phyloP scores from a whole-genome alignment of 257 asterid genomes.

The Forsythia suspensa region DNA sequence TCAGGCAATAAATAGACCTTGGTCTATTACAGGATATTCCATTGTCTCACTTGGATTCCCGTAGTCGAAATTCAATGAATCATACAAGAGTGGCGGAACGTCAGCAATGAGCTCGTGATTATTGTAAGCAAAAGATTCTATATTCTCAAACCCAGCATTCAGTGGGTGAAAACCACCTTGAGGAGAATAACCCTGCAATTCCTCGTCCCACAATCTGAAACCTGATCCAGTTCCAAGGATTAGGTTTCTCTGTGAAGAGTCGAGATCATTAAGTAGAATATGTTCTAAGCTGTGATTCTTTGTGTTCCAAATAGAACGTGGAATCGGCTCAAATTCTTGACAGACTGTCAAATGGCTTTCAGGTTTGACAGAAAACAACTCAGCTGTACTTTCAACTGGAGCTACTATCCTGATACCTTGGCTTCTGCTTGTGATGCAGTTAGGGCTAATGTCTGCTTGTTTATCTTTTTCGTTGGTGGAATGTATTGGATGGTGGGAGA shows the following conservation, averaged over 20 bases:
- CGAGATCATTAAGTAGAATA: constrained; percentile 29
- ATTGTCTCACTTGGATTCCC: constrained; percentile 50
- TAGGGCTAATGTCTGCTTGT: constrained; percentile 23
- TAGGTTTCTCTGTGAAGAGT: constrained; percentile 37
- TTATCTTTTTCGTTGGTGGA: constrained; percentile 23
- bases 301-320: constrained; percentile 37
- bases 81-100: constrained; percentile 45
- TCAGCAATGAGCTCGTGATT: constrained; percentile 45
- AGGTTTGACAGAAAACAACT: constrained; percentile 39
- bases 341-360: constrained; percentile 27
- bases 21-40: constrained; percentile 68
- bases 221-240: constrained; percentile 33
- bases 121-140: constrained; percentile 38
- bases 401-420: constrained; percentile 29
- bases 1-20: constrained; percentile 67
- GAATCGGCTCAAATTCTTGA: constrained; percentile 31
- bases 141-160: constrained; percentile 24
- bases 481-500: constrained; percentile 17
- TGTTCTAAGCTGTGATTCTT: constrained; percentile 39
- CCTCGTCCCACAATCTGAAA: constrained; percentile 49
- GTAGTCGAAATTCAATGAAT: constrained; percentile 42
- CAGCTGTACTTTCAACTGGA: constrained; percentile 30
- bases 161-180: constrained; percentile 43
- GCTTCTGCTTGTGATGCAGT: constrained; percentile 24
- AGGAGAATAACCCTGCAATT: constrained; percentile 22